These are phyloP conservation scores for Podospora pseudopauciseta DNA, from an alignment of 495 filamentous ascomycete genomes.

Conservation along the genomic window DNA sequence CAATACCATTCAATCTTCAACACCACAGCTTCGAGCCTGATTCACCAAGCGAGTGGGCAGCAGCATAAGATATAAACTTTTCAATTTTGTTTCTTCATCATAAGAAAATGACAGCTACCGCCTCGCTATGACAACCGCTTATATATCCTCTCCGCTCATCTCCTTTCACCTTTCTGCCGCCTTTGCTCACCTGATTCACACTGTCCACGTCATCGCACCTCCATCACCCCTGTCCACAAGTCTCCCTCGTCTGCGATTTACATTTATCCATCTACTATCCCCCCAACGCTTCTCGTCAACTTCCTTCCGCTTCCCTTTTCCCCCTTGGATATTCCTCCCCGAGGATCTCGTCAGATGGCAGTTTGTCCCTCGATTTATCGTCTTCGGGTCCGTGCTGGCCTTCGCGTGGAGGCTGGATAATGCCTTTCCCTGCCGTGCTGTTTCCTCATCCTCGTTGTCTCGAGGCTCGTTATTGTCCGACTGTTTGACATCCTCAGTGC, in stretches of 20 bases:
- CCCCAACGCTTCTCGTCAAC: not conserved
- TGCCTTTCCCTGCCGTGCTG: not conserved
- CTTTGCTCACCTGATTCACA: not conserved
- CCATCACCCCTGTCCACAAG: not conserved
- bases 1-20: not conserved
- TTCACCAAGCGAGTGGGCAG: not conserved
- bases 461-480: not conserved
- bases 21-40: not conserved
- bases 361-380: not conserved
- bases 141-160: not conserved
- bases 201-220: not conserved
- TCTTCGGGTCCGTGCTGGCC: not conserved
- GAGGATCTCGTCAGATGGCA: not conserved
- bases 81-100: not conserved
- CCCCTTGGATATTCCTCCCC: not conserved
- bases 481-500: not conserved
- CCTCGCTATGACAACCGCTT: not conserved
- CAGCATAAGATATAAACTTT: not conserved
- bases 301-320: not conserved
- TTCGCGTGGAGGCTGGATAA: not conserved
- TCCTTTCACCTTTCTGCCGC: not conserved
- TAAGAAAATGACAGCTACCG: not conserved
- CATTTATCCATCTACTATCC: not conserved
- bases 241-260: not conserved
- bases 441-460: not conserved